phyloP scores from a whole-genome alignment of 441 rosid species.

The Sinapis alba region DNA sequence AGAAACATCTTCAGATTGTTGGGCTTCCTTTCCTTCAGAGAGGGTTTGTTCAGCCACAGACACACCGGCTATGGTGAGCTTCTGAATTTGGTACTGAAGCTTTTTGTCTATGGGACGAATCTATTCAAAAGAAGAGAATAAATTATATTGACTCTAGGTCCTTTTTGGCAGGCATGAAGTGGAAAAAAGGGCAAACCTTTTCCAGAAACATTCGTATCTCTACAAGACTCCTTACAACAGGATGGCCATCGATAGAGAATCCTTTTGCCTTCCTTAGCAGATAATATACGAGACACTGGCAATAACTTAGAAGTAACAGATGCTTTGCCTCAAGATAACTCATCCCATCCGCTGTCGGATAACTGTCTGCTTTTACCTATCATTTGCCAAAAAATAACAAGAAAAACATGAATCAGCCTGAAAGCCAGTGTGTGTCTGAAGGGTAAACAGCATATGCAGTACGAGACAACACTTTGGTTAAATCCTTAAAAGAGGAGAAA shows the following conservation, averaged over 20 bases:
- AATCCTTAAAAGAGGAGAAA: background rate
- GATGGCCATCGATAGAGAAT: conserved; percentile 75
- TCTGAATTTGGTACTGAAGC: conserved; percentile 85
- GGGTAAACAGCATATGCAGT: background rate
- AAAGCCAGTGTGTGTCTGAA: background rate
- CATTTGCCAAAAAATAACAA: background rate
- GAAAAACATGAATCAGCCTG: conserved; percentile 4
- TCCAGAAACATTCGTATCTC: conserved; percentile 88
- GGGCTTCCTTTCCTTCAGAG: conserved; percentile 43
- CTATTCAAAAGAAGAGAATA: conserved; percentile 41
- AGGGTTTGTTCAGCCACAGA: conserved; percentile 41
- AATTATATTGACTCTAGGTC: background rate
- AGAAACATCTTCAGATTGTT: conserved; percentile 66
- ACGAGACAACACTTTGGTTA: background rate
- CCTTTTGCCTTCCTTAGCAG: conserved; percentile 84
- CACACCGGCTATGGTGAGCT: conserved; percentile 57
- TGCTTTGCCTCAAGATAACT: conserved; percentile 91
- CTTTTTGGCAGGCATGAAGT: background rate
- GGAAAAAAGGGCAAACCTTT: conserved; percentile 53
- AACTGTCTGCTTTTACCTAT: conserved; percentile 73
- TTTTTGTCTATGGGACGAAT: conserved; percentile 90
- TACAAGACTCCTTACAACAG: conserved; percentile 76
- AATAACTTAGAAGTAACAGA: conserved; percentile 76
- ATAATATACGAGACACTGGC: conserved; percentile 81
- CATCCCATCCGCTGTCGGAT: conserved; percentile 66